These are phyloP conservation scores for Metarhizium anisopliae DNA, from an alignment of 2,329 filamentous ascomycete species.

Conservation along the genomic window DNA sequence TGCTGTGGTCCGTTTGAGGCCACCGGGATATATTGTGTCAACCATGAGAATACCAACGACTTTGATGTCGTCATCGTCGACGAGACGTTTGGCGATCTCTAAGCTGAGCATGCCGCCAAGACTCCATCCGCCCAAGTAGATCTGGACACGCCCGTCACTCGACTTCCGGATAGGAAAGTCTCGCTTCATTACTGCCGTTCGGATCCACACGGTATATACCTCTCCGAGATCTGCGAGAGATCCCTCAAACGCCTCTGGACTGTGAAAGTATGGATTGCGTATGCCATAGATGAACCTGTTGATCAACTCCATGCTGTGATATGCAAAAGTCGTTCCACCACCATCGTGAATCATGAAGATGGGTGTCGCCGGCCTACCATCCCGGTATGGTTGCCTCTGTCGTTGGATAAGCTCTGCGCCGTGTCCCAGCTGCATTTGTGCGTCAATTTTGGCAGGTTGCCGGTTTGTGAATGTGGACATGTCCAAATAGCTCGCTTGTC, in stretches of 20 bases:
- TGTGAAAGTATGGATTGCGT: conserved; percentile 42
- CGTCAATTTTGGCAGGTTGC: background rate
- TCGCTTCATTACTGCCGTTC: conserved; percentile 20
- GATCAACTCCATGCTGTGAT: conserved; percentile 43
- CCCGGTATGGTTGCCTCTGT: conserved; percentile 18
- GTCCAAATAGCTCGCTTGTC: background rate
- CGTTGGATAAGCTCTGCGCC: conserved; percentile 25
- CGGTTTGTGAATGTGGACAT: background rate
- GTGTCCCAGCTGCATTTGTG: background rate
- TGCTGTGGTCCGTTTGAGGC: conserved; percentile 1
- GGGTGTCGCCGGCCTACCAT: conserved; percentile 25
- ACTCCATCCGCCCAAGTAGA: conserved; percentile 49
- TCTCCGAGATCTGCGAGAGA: conserved; percentile 46
- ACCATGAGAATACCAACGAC: conserved; percentile 44
- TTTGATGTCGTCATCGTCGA: conserved; percentile 23
- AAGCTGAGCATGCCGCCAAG: conserved; percentile 43
- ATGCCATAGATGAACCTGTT: conserved; percentile 44
- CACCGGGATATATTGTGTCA: conserved; percentile 36
- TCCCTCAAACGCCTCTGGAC: conserved; percentile 37
- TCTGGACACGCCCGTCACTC: conserved; percentile 19
- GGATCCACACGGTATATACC: conserved; percentile 39
- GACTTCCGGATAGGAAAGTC: conserved; percentile 20
- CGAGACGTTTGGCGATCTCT: conserved; percentile 37
- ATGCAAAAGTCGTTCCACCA: conserved; percentile 50
- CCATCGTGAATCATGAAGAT: conserved; percentile 52